Evolutionary conservation across 768 basidiomycete species (phyloP).

Genomic region (Lepiota venenata): DNA sequence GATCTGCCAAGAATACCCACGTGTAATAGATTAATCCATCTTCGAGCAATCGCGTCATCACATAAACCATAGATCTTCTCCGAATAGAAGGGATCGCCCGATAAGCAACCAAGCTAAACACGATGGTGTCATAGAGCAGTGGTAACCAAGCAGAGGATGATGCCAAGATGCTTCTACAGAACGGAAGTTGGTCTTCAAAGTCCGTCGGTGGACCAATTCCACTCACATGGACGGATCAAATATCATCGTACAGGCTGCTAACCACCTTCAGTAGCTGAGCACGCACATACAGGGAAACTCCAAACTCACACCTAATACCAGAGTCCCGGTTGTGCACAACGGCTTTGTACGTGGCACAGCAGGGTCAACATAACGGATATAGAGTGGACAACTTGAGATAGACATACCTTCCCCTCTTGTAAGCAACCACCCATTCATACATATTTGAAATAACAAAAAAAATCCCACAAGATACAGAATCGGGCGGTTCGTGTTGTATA

Average conservation of each 20-base stretch:
- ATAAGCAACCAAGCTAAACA: constrained; percentile 35
- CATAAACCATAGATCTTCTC: constrained; percentile 27
- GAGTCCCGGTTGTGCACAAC: constrained; percentile 34
- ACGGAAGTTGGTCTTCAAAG: constrained; percentile 12
- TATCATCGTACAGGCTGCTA: constrained; percentile 37
- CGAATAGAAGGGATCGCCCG: constrained; percentile 32
- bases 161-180: constrained; percentile 29
- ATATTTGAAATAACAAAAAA: constrained; percentile 40
- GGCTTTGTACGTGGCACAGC: constrained; percentile 21
- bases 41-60: constrained; percentile 35
- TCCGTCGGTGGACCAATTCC: not conserved
- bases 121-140: constrained; percentile 41
- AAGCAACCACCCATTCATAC: constrained; percentile 52
- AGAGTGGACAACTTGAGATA: not conserved
- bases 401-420: constrained; percentile 44
- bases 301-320: constrained; percentile 27
- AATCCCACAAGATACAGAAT: constrained; percentile 23
- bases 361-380: not conserved
- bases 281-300: not conserved
- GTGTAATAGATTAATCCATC: constrained; percentile 44
- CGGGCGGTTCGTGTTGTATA: constrained; percentile 30
- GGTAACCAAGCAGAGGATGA: constrained; percentile 49
- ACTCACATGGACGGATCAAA: constrained; percentile 34
- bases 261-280: constrained; percentile 1
- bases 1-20: constrained; percentile 19